phyloP scores from a whole-genome alignment of 257 asterid genomes.

The Misopates orontium region DNA sequence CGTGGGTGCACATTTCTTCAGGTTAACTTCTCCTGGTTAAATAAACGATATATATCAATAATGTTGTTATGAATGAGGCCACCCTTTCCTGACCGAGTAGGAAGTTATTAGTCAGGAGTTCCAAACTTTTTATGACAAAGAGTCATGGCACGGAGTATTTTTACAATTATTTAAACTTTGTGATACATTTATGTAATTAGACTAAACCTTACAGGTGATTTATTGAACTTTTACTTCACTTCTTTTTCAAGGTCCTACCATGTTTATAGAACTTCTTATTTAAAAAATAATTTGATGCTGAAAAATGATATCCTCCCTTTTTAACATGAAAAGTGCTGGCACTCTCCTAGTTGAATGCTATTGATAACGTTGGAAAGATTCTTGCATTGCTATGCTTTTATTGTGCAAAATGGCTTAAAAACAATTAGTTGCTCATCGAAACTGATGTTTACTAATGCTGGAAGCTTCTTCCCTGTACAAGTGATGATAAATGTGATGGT shows the following conservation, averaged over 20 bases:
- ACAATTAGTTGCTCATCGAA: slow-evolving; percentile 15
- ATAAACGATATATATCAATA: background rate
- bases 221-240: too few relatives aligned
- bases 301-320: too few relatives aligned
- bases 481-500: background rate
- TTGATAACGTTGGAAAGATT: background rate
- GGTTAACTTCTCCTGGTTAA: slow-evolving; percentile 46
- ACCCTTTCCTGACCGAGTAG: slow-evolving; percentile 7
- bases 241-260: too few relatives aligned
- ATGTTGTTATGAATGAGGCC: slow-evolving; percentile 2
- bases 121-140: background rate
- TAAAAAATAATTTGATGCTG: too few relatives aligned
- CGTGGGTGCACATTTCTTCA: slow-evolving; percentile 98
- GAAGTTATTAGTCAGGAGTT: background rate
- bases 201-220: too few relatives aligned
- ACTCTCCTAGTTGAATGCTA: too few relatives aligned
- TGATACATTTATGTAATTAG: too few relatives aligned
- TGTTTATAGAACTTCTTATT: too few relatives aligned
- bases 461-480: slow-evolving; percentile 21
- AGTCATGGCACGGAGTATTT: too few relatives aligned
- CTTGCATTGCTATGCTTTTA: slow-evolving; percentile 8
- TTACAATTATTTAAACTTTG: too few relatives aligned
- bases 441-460: slow-evolving; percentile 16
- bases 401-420: slow-evolving; percentile 7
- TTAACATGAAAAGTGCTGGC: too few relatives aligned